A percentile compares a stretch with the other conserved stretches of the same genome.
Evolutionary conservation across 768 basidiomycete genomes (phyloP).

Genomic region (Rhodotorula graminis): DNA sequence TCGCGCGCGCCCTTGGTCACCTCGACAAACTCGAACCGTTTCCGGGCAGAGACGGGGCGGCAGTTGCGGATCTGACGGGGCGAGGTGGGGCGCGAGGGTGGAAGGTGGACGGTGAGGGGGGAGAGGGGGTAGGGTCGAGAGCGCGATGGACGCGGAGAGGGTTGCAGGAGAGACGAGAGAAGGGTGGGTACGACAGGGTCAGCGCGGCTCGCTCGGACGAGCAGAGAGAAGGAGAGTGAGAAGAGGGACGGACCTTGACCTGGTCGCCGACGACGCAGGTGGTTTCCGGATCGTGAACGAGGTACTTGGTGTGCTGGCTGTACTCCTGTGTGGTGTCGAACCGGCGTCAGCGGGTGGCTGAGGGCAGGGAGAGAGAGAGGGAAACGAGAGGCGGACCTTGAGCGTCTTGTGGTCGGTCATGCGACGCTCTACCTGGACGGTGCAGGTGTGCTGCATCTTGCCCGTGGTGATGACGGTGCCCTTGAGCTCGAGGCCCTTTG

Average conservation of each 20-base stretch:
- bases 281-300: conserved; percentile 34
- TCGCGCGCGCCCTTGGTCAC: conserved; percentile 21
- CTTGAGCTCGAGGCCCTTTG: conserved; percentile 29
- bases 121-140: too few species aligned
- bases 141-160: background rate
- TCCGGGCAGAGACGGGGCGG: conserved; percentile 34
- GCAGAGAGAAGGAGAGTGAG: background rate
- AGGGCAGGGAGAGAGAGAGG: background rate
- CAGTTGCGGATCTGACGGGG: conserved; percentile 40
- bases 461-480: conserved; percentile 26
- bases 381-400: conserved; percentile 5
- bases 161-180: background rate
- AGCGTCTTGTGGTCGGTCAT: conserved; percentile 38
- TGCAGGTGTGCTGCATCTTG: conserved; percentile 27
- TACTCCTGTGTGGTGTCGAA: conserved; percentile 12
- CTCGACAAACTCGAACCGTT: conserved; percentile 37
- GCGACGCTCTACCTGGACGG: conserved; percentile 33
- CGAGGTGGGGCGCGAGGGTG: too few species aligned
- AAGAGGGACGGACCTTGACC: conserved; percentile 13
- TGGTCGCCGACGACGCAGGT: conserved; percentile 31
- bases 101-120: too few species aligned
- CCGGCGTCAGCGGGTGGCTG: background rate
- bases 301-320: conserved; percentile 32
- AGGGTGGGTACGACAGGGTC: background rate
- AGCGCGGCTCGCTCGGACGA: background rate